Percentiles rank a stretch among this genome's conserved stretches.
phyloP scores from a whole-genome alignment of 805 yeast species.

The Barnettozyma vustinii region DNA sequence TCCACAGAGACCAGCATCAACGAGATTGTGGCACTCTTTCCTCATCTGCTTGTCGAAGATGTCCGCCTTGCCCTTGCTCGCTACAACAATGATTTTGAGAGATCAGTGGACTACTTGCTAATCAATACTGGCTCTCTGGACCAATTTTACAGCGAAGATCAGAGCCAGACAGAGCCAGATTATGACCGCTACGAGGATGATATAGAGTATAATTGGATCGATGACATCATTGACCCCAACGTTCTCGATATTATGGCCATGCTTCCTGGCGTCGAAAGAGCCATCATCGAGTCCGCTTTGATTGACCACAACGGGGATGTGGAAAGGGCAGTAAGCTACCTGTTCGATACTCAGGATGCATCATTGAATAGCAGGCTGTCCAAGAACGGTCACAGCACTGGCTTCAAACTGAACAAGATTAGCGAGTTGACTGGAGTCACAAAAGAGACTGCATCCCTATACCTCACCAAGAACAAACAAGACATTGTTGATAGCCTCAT shows the following conservation, averaged over 20 bases:
- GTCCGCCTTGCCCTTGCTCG: not conserved
- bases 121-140: not conserved
- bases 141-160: not conserved
- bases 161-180: not conserved
- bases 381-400: not conserved
- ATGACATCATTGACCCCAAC: not conserved
- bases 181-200: not conserved
- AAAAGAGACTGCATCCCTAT: not conserved
- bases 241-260: not conserved
- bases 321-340: not conserved
- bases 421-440: not conserved
- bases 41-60: not conserved
- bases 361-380: not conserved
- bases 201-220: not conserved
- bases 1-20: not conserved
- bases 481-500: not conserved
- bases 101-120: not conserved
- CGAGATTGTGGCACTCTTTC: not conserved
- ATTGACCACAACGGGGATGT: not conserved
- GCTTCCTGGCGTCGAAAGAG: not conserved
- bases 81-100: conserved; percentile 4
- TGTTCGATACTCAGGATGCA: not conserved
- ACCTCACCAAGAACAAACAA: not conserved
- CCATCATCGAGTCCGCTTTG: not conserved
- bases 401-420: not conserved